phyloP scores from a whole-genome alignment of 108 stramenopile genomes.

The Fistulifera solaris region DNA sequence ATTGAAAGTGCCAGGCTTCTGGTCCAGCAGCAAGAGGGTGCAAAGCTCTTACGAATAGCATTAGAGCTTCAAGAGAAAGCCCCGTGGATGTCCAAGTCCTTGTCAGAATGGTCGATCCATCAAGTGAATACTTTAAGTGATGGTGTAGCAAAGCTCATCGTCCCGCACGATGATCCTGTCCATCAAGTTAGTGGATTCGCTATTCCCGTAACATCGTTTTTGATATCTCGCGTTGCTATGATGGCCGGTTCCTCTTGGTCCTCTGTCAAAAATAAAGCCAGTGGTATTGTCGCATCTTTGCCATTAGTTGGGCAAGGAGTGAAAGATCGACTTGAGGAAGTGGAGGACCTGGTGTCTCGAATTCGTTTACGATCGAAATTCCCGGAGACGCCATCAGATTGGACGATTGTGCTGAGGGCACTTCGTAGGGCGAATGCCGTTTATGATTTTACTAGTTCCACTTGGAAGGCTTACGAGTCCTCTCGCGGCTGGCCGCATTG shows the following conservation, averaged over 20 bases:
- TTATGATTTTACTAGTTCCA: neutral
- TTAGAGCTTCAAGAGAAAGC: constrained; percentile 17
- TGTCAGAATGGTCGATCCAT: constrained; percentile 14
- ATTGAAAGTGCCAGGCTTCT: constrained; percentile 16
- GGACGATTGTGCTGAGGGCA: neutral
- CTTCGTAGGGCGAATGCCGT: neutral
- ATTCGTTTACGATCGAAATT: no score
- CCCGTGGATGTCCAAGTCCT: constrained; percentile 34
- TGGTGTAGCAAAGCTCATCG: neutral
- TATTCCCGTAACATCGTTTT: constrained; percentile 13
- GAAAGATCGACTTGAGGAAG: no score
- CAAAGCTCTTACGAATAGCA: constrained; percentile 16
- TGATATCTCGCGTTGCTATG: constrained; percentile 30
- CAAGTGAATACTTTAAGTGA: constrained; percentile 14
- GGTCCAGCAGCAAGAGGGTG: constrained; percentile 18
- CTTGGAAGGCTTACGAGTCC: constrained; percentile 1
- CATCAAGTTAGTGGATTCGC: constrained; percentile 10
- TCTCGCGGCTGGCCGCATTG: constrained; percentile 16
- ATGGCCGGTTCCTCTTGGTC: constrained; percentile 28
- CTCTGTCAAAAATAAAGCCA: constrained; percentile 20
- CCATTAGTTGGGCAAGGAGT: constrained; percentile 12
- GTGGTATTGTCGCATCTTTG: constrained; percentile 21
- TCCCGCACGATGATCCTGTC: constrained; percentile 15
- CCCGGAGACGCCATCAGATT: neutral
- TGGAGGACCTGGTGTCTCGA: no score